Base-by-base conservation (phyloP, 352 stramenopile genomes). In the Stramenopiles sp. region DNA sequence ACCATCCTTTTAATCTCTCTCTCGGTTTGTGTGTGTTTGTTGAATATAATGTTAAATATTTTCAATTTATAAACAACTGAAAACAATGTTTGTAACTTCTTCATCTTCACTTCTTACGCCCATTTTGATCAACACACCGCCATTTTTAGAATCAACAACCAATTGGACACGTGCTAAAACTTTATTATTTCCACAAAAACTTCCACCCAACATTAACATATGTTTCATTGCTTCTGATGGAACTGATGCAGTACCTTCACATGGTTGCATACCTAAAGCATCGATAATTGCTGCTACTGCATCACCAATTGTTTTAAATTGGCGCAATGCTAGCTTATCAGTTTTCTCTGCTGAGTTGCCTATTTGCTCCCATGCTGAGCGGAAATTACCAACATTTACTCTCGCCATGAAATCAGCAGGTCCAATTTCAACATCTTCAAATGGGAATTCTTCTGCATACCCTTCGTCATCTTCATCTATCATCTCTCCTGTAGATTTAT, bases 371-470 rank as follows among this genome's bases (percentile, higher is more conserved):
- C 96, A 99, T 1, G 89, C 88, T 38, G 90, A 90, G 53, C 94
- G 88, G 83, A 99, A 99, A 82, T 99, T 95, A 43, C 89, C 90
- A 73, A 98, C 87, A 1, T 87, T 86, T 7, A 98, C 91, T 86
- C 98, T 98, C 0, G 92, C 93, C 88, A 99, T 97, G 82, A 98
- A 96, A 82, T 99, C 96, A 43, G 90, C 91, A 1, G 93, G 90
- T 30, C 86, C 83, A 63, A 99, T 90, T 78, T 97, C 92, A 73
- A 99, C 87, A 82, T 97, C 91, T 83, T 99, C 96, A 81, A 99
- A 89, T 1, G 94, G 91, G 83, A 98, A 99, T 81, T 99, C 95
- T 84, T 99, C 97, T 78, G 97, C 88, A 84, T 96, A 98, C 6
- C 92, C 91, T 81, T 92, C 84, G 29, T 80, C 86, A 63, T 86